Percentiles rank a stretch among this genome's conserved stretches.
phyloP scores from a whole-genome alignment of 352 stramenopile species.

The Saprolegnia diclina region DNA sequence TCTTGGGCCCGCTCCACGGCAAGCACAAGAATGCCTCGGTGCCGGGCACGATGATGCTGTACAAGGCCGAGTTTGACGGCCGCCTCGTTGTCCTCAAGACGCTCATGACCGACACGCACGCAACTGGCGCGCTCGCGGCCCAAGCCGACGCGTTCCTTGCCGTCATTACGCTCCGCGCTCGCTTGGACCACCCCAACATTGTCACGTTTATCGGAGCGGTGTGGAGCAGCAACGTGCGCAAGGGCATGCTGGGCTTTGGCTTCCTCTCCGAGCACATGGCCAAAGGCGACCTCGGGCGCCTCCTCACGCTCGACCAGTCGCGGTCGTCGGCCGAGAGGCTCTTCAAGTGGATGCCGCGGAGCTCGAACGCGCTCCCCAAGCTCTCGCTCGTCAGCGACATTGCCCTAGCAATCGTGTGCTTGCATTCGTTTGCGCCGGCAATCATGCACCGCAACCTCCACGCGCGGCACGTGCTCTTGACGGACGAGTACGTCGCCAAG shows the following conservation, averaged over 20 bases:
- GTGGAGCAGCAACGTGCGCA: conserved; percentile 17
- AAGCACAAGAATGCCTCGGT: conserved; percentile 4
- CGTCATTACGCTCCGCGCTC: conserved; percentile 9
- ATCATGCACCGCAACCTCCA: conserved; percentile 74
- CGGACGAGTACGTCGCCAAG: conserved; percentile 57
- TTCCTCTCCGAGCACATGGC: conserved; percentile 8
- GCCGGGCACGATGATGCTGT: conserved; percentile 15
- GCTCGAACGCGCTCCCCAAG: neutral
- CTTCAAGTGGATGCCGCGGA: conserved; percentile 11
- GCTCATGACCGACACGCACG: conserved; percentile 19
- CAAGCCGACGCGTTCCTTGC: conserved; percentile 14
- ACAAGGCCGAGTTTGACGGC: conserved; percentile 25
- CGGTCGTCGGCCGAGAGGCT: neutral
- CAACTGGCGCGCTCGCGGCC: neutral
- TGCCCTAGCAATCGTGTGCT: conserved; percentile 23
- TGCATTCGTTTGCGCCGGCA: conserved; percentile 23
- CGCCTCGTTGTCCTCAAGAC: conserved; percentile 27
- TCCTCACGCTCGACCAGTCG: conserved; percentile 15
- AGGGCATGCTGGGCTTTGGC: conserved; percentile 8
- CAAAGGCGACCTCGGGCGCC: conserved; percentile 7
- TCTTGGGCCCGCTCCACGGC: neutral
- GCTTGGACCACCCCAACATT: conserved; percentile 23
- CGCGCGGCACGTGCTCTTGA: conserved; percentile 73
- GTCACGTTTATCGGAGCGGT: conserved; percentile 20
- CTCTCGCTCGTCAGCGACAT: conserved; percentile 6